Percentiles rank a stretch among this genome's conserved stretches.
phyloP scores from a whole-genome alignment of 78 protist species.

The Dictyostelium brefeldianum region DNA sequence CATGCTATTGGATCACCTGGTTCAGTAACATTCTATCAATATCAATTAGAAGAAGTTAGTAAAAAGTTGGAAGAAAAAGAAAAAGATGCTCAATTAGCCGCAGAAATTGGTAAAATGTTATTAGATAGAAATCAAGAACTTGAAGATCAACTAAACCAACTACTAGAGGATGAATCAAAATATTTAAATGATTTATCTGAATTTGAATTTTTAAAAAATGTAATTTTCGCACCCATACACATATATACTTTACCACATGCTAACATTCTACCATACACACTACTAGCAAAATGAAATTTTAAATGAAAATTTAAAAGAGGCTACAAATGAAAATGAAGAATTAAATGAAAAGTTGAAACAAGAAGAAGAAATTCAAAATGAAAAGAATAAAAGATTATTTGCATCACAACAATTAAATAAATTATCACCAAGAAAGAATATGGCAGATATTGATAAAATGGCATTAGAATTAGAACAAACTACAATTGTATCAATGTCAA shows the following conservation, averaged over 20 bases:
- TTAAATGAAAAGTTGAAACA: conserved; percentile 38
- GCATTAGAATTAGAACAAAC: conserved; percentile 24
- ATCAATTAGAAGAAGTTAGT: conserved; percentile 28
- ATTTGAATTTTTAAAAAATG: conserved; percentile 42
- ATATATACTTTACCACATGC: no score
- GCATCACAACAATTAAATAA: conserved; percentile 4
- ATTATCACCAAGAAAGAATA: conserved; percentile 3
- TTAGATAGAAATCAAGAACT: conserved; percentile 76
- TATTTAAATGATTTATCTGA: conserved; percentile 27
- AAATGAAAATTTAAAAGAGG: conserved; percentile 51
- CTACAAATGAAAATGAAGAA: conserved; percentile 48
- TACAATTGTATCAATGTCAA: not conserved
- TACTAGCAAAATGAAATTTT: conserved; percentile 64
- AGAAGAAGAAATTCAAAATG: conserved; percentile 14
- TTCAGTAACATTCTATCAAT: not conserved
- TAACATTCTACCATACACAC: not conserved
- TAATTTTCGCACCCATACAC: not conserved
- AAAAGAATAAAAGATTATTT: not conserved
- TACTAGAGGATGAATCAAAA: conserved; percentile 19
- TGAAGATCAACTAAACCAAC: conserved; percentile 18
- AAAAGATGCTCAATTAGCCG: conserved; percentile 76
- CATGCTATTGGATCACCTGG: conserved; percentile 63
- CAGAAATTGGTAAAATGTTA: conserved; percentile 76
- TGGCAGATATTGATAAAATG: conserved; percentile 26
- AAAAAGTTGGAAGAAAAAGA: conserved; percentile 68